Evolutionary conservation across 495 filamentous ascomycete species (phyloP).

Genomic region (Chaetomium tenue): DNA sequence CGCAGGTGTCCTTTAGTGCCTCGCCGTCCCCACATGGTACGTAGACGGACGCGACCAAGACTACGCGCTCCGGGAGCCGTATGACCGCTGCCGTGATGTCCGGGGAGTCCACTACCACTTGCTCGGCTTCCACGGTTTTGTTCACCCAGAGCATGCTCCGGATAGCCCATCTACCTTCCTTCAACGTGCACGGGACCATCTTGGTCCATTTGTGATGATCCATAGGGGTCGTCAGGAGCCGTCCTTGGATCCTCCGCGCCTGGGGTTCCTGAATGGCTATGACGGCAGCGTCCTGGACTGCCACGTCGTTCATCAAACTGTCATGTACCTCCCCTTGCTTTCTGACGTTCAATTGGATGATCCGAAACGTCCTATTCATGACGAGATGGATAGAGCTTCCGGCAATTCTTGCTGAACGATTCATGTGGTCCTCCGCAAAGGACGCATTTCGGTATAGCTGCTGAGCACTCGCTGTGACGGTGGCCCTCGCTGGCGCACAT

Average conservation of each 20-base stretch:
- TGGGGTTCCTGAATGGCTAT: constrained; percentile 10
- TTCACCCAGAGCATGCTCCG: constrained; percentile 13
- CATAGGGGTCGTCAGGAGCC: constrained; percentile 14
- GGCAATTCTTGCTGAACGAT: constrained; percentile 11
- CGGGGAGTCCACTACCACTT: background rate
- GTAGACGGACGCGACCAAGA: constrained; percentile 20
- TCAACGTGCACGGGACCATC: constrained; percentile 4
- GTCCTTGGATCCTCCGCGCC: constrained; percentile 4
- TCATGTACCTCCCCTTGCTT: constrained; percentile 8
- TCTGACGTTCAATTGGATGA: constrained; percentile 4
- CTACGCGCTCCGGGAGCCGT: constrained; percentile 9
- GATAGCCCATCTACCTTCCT: constrained; percentile 6
- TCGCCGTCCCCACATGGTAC: constrained; percentile 12
- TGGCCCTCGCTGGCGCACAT: constrained; percentile 8
- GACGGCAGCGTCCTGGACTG: constrained; percentile 4
- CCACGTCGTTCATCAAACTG: constrained; percentile 10
- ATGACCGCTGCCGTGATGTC: constrained; percentile 4
- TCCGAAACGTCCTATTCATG: constrained; percentile 2
- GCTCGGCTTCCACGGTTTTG: constrained; percentile 2
- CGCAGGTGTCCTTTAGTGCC: background rate
- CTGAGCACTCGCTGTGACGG: background rate
- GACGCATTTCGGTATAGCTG: constrained; percentile 1
- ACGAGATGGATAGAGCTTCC: constrained; percentile 3
- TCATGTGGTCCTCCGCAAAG: constrained; percentile 3
- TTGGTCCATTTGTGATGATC: constrained; percentile 9